These are phyloP conservation scores for Ceratocystis ficicola DNA, from an alignment of 2,329 filamentous ascomycete species.

Conservation along the genomic window DNA sequence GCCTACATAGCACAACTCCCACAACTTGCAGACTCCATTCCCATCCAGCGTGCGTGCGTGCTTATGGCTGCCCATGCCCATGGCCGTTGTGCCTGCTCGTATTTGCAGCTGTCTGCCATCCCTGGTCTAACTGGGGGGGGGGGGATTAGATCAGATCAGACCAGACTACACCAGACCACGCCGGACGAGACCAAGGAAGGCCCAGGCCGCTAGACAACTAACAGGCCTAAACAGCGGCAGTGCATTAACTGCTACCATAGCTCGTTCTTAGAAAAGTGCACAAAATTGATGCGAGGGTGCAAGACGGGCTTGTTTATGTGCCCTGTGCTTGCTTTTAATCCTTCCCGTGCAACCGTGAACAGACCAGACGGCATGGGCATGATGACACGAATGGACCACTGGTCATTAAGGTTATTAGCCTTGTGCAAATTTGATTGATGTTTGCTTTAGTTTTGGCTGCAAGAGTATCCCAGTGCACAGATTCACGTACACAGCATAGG, in stretches of 20 bases:
- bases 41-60: no score
- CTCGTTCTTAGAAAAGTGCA: background rate
- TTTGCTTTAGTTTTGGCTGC: background rate
- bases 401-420: constrained; percentile 4
- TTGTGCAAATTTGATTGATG: background rate
- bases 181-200: background rate
- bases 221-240: background rate
- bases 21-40: no score
- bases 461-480: no score
- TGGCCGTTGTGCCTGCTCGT: no score
- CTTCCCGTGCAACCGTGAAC: constrained; percentile 3
- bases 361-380: background rate
- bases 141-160: no score
- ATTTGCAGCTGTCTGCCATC: no score
- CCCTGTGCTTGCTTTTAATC: background rate
- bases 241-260: constrained; percentile 2
- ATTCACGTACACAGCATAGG: no score
- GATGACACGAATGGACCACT: background rate
- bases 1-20: no score
- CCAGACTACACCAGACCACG: background rate
- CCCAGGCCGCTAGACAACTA: background rate
- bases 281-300: background rate
- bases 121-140: no score
- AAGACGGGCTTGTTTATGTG: background rate
- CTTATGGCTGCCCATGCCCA: no score